Percentiles rank a stretch among this genome's conserved stretches.
Evolutionary conservation across 78 protist genomes (phyloP).

Genomic region (Dictyostelium citrinum): DNA sequence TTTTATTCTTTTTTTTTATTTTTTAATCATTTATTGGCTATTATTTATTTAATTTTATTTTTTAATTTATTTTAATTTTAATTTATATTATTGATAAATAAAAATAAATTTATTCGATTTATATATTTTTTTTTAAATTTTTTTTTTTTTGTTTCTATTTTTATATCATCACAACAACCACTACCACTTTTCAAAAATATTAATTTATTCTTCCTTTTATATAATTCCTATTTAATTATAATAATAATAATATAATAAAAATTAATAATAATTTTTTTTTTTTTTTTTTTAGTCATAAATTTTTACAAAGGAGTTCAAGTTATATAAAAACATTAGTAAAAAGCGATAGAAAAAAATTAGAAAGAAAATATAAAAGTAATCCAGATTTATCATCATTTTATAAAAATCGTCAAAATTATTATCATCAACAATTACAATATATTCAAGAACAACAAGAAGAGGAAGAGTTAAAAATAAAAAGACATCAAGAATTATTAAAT

Average conservation of each 20-base stretch:
- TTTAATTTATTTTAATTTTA: background rate
- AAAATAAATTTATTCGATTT: background rate
- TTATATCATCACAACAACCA: background rate
- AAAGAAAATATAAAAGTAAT: background rate
- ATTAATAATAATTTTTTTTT: too few species aligned
- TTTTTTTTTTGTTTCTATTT: background rate
- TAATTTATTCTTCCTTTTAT: background rate
- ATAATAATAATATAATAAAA: background rate
- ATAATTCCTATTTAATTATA: background rate
- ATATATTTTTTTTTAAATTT: background rate
- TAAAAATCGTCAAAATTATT: background rate
- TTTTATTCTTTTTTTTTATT: background rate
- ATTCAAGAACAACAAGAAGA: background rate
- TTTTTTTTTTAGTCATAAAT: background rate
- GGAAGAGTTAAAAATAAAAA: background rate
- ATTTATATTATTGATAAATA: background rate
- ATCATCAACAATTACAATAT: background rate
- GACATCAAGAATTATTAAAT: background rate
- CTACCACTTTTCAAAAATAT: background rate
- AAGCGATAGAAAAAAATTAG: conserved; percentile 7
- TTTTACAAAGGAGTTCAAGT: conserved; percentile 20
- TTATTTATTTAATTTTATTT: background rate
- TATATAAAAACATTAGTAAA: conserved; percentile 1
- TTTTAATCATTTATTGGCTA: background rate
- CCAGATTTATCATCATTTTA: background rate